Conservation (phyloP, 768 basidiomycete species). For the Leucogyrophana mollusca region DNA sequence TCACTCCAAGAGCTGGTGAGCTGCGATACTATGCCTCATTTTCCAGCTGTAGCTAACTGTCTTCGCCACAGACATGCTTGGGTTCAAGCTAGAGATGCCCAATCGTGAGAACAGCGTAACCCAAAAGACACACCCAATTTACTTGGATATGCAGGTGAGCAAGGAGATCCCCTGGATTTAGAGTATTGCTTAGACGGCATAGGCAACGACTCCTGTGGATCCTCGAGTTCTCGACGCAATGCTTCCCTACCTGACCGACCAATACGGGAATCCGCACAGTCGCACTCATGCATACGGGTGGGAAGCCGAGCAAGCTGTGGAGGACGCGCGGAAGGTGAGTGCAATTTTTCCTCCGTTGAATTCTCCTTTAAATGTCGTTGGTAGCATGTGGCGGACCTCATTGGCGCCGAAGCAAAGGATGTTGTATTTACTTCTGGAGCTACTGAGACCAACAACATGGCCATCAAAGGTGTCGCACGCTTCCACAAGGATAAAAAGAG, state of each 20-base stretch:
- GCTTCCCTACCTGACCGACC: slow-evolving; percentile 93
- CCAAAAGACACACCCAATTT: slow-evolving; percentile 82
- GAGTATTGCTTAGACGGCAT: slow-evolving; percentile 9
- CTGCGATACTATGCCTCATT: background rate
- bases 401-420: slow-evolving; percentile 94
- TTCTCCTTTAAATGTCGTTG: background rate
- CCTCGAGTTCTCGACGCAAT: slow-evolving; percentile 96
- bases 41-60: background rate
- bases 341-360: slow-evolving; percentile 9
- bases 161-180: background rate
- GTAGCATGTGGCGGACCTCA: slow-evolving; percentile 86
- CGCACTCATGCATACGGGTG: slow-evolving; percentile 99
- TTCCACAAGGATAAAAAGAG: slow-evolving; percentile 93
- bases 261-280: slow-evolving; percentile 97
- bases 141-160: slow-evolving; percentile 94
- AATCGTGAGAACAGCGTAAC: slow-evolving; percentile 54
- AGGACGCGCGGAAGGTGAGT: slow-evolving; percentile 80
- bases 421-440: slow-evolving; percentile 97
- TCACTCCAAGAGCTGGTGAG: slow-evolving; percentile 69
- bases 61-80: slow-evolving; percentile 70
- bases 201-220: slow-evolving; percentile 98
- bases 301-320: slow-evolving; percentile 96
- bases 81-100: slow-evolving; percentile 76
- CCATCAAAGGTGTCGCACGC: slow-evolving; percentile 93
- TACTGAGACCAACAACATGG: slow-evolving; percentile 97